A percentile compares a stretch with the other conserved stretches of the same genome.
phyloP scores from a whole-genome alignment of 768 basidiomycete species.

The Arthromyces matolae region DNA sequence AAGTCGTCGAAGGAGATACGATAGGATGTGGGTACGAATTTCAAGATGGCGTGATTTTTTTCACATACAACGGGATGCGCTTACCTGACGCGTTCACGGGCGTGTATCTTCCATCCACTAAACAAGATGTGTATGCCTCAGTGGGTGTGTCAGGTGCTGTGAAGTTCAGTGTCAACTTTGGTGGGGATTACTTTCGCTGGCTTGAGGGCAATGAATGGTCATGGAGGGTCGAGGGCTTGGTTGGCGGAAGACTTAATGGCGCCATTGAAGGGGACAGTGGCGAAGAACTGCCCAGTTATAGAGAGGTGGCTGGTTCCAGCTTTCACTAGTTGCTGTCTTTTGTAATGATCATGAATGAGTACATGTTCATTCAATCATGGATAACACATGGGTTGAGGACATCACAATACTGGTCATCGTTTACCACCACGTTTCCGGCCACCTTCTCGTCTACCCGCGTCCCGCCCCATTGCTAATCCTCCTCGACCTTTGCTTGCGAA shows the following conservation, averaged over 20 bases:
- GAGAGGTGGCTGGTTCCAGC: constrained; percentile 1
- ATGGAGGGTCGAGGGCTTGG: constrained; percentile 62
- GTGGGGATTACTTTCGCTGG: constrained; percentile 57
- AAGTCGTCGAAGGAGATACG: constrained; percentile 43
- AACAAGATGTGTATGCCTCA: constrained; percentile 60
- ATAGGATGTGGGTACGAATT: constrained; percentile 68
- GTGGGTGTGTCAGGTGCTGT: constrained; percentile 54
- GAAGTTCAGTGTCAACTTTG: constrained; percentile 64
- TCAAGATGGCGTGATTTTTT: constrained; percentile 49
- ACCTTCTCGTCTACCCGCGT: constrained; percentile 28
- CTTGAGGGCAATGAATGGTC: constrained; percentile 60
- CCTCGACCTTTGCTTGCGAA: constrained; percentile 69
- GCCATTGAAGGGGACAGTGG: constrained; percentile 29
- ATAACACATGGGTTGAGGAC: neutral
- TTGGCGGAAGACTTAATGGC: constrained; percentile 48
- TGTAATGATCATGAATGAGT: neutral
- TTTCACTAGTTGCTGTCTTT: neutral
- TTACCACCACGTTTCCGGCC: constrained; percentile 25
- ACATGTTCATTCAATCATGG: neutral
- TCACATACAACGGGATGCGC: constrained; percentile 58
- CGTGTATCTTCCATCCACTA: constrained; percentile 48
- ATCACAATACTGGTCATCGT: constrained; percentile 11
- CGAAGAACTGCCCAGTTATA: constrained; percentile 47
- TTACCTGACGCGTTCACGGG: constrained; percentile 57
- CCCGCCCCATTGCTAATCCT: constrained; percentile 51